Conservation (phyloP, 2,329 filamentous ascomycete genomes). For the Diaporthe helianthi region DNA sequence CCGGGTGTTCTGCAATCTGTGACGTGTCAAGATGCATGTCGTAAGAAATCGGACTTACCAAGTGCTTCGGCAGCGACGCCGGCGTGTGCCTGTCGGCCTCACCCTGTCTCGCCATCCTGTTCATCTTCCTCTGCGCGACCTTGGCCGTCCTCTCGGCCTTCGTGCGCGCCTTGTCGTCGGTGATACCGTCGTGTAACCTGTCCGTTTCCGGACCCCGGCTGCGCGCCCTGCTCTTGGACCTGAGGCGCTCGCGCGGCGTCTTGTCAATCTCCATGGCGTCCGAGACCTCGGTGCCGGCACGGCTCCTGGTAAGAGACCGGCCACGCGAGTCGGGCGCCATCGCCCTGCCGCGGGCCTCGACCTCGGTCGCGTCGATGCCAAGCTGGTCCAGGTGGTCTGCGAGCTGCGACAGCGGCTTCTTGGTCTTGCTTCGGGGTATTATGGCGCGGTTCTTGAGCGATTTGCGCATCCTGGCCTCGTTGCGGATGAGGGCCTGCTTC, state of each 20-base stretch:
- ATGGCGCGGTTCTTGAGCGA: conserved; percentile 95
- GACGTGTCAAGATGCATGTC: too few relatives aligned
- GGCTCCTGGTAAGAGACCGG: conserved; percentile 70
- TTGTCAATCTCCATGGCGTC: conserved; percentile 79
- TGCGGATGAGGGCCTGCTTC: conserved; percentile 90
- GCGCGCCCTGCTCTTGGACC: conserved; percentile 76
- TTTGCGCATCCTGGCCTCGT: conserved; percentile 95
- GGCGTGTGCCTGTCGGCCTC: conserved; percentile 92
- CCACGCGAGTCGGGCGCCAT: conserved; percentile 70
- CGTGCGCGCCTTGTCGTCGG: conserved; percentile 67
- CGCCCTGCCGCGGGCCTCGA: conserved; percentile 75
- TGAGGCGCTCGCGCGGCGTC: conserved; percentile 64
- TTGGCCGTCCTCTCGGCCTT: conserved; percentile 90
- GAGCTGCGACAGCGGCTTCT: conserved; percentile 86
- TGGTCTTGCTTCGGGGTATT: conserved; percentile 82
- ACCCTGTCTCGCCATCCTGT: conserved; percentile 95
- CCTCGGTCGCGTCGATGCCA: conserved; percentile 81
- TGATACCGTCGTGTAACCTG: conserved; percentile 79
- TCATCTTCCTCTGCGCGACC: conserved; percentile 97
- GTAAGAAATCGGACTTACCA: conserved; percentile 82
- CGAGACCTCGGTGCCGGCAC: conserved; percentile 67
- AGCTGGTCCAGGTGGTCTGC: conserved; percentile 84
- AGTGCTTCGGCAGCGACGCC: conserved; percentile 84
- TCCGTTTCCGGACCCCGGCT: conserved; percentile 66
- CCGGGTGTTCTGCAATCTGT: too few relatives aligned